Base-by-base conservation (phyloP, 805 yeast species). In the Grigorovia yakushimaensis region DNA sequence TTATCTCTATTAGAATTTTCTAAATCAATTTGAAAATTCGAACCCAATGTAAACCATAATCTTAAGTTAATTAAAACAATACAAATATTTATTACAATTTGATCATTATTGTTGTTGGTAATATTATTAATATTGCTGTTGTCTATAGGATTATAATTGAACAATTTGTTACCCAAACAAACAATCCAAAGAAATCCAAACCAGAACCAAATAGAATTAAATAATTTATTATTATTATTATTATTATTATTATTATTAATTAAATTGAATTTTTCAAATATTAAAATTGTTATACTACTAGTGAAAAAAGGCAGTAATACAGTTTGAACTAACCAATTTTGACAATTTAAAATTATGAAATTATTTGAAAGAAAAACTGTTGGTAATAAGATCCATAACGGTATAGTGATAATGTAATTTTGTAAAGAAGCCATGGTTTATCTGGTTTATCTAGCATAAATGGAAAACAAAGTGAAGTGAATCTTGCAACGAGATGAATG, bases 371-470 rank as follows among this genome's bases (percentile, higher is more conserved):
- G 48, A 10, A 64, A 52, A 23, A 64, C 53, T 7, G 67, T 61
- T 22, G 68, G 66, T 47, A 56, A 60, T 30, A 65, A 57, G 17
- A 64, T 52, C 30, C 62, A 39, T 43, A 64, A 41, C 15, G 68
- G 68, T 13, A 64, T 55, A 40, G 54, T 55, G 5, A 62, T 53
- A 30, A 62, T 46, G 7, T 51, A 42, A 20, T 47, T 44, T 40
- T 55, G 57, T 36, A 52, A 46, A 5, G 35, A n/a, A n/a, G n/a
- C n/a, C n/a, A n/a, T n/a, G n/a, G n/a, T n/a, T n/a, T n/a, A n/a
- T n/a, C n/a, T n/a, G n/a, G n/a, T n/a, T n/a, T n/a, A n/a, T n/a
- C n/a, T n/a, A n/a, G n/a, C n/a, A n/a, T n/a, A 4, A 13, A 15
- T 4, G n/a, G 18, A 23, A 23, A 23, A 23, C 9, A 23, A 23